phyloP scores from a whole-genome alignment of 345 rosid species.

The Euphorbia pulcherrima region DNA sequence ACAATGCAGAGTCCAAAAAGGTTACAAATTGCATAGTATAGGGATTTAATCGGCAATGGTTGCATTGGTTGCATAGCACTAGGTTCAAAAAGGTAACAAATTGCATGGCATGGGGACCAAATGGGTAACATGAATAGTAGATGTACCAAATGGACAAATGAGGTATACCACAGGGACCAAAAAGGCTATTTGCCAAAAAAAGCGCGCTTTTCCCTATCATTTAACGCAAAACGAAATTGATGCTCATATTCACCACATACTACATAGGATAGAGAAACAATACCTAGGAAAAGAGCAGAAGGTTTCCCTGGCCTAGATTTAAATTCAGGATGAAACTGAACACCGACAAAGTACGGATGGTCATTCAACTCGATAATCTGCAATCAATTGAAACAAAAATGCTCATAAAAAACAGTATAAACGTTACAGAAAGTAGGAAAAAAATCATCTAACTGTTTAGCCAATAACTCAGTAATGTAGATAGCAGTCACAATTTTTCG shows the following conservation, averaged over 20 bases:
- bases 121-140: no score
- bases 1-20: no score
- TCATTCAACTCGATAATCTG: conserved; percentile 57
- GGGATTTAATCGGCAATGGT: no score
- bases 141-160: no score
- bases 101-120: no score
- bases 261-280: neutral
- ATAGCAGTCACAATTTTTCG: neutral
- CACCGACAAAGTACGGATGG: conserved; percentile 67
- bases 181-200: no score
- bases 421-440: neutral
- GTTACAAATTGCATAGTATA: no score
- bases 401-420: conserved; percentile 2
- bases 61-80: no score
- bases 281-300: conserved; percentile 85
- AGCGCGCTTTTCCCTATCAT: no score
- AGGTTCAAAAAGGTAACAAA: no score
- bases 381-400: conserved; percentile 7
- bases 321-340: conserved; percentile 94
- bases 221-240: no score
- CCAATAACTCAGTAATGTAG: neutral
- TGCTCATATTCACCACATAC: neutral
- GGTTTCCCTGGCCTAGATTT: conserved; percentile 95
- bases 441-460: neutral
- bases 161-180: no score